Evolutionary conservation across 2,329 filamentous ascomycete species (phyloP), one percentile per base, ranked within the genome.

Genomic region (Aspergillus costaricaensis): DNA sequence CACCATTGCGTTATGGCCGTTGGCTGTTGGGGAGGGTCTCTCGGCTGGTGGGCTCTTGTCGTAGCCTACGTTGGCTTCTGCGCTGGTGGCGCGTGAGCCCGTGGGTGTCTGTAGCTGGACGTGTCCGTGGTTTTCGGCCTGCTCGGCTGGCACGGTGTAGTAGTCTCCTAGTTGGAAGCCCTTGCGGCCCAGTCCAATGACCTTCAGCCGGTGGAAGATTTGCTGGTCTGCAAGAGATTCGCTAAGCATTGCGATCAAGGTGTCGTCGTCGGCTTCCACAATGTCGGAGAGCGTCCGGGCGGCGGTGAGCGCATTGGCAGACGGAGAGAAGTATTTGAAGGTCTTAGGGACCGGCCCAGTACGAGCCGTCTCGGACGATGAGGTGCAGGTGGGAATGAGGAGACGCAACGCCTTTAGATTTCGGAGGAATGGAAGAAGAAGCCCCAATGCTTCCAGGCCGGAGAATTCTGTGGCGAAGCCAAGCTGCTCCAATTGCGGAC

Each of bases 401-500:
- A 81, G 65, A 10, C 80, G 74, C 4, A 81, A 56, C 0, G 77
- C 78, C 21, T 66, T 67, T 6, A 79, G 65, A 12, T 79, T 77
- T 6, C 74, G 71, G 43, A 79, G 72, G 60, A 77, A 75, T 36
- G 79, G 79, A 32, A 78, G 66, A 10, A 80, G 66, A 49, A 79
- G 63, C 6, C 71, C 67, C 19, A 79, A 55, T 12, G 74, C 71
- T 10, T 80, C 74, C 67, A 80, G 70, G 64, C 74, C 74, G 38
- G 71, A 70, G 15, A 75, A 64, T 10, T 80, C 75, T 15, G 83
- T 76, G 7, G 83, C 80, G 21, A 87, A 73, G 25, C 80, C 84
- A 1, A 88, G 74, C 65, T 88, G 85, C 62, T 86, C 84, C 14
- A 88, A 74, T 56, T 86, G 80, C 0, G 85, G 84, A 60, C 84